These are phyloP conservation scores for Heimioporus sp. DNA, from an alignment of 768 basidiomycete species.

Conservation along the genomic window DNA sequence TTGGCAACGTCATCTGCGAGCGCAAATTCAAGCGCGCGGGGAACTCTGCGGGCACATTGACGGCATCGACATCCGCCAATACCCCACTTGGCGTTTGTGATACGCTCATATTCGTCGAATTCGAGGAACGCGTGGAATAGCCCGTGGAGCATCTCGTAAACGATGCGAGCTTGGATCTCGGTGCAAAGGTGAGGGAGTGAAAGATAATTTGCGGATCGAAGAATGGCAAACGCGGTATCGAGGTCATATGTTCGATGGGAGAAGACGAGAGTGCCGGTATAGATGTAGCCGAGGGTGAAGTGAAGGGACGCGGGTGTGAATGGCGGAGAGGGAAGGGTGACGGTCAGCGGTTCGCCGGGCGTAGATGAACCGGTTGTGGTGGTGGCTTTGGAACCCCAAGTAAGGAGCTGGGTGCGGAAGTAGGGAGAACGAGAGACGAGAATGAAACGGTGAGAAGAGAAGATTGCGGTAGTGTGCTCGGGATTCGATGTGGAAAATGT, in stretches of 20 bases:
- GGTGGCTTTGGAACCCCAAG: conserved; percentile 49
- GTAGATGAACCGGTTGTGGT: conserved; percentile 22
- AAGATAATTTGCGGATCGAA: conserved; percentile 81
- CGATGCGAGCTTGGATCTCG: conserved; percentile 81
- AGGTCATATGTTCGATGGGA: conserved; percentile 93
- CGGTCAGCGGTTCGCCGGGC: conserved; percentile 47
- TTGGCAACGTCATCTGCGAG: conserved; percentile 76
- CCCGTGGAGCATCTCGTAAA: conserved; percentile 88
- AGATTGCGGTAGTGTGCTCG: conserved; percentile 75
- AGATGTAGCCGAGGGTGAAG: conserved; percentile 92
- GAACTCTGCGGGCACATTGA: conserved; percentile 78
- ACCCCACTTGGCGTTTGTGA: conserved; percentile 78
- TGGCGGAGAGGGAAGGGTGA: conserved; percentile 84
- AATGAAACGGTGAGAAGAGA: conserved; percentile 91
- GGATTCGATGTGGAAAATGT: conserved; percentile 62
- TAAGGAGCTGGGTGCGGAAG: conserved; percentile 77
- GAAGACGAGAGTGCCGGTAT: conserved; percentile 91
- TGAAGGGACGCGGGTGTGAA: conserved; percentile 94
- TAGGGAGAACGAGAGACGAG: conserved; percentile 87
- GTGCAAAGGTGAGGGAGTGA: conserved; percentile 66
- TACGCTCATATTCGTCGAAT: conserved; percentile 73
- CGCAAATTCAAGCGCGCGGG: conserved; percentile 83
- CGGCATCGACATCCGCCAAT: conserved; percentile 81
- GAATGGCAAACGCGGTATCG: conserved; percentile 85
- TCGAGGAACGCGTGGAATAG: conserved; percentile 82